phyloP scores from a whole-genome alignment of 129 eudicot species.

The Calendula officinalis region DNA sequence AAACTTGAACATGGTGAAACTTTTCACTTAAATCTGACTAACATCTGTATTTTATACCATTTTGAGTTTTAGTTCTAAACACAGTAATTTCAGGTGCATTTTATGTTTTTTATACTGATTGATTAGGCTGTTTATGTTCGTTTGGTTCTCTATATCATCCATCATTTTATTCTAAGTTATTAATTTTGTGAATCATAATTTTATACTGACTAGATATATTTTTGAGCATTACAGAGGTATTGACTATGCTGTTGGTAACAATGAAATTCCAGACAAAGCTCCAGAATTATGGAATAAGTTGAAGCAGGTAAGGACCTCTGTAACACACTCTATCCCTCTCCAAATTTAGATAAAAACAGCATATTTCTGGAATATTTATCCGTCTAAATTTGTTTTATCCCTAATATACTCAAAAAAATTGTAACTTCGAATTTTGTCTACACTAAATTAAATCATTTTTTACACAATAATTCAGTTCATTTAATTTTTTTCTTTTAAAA shows the following conservation, averaged over 20 bases:
- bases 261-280: constrained; percentile 54
- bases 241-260: constrained; percentile 61
- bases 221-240: constrained; percentile 52
- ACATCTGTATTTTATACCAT: too few relatives aligned
- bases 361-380: not conserved
- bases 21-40: not conserved
- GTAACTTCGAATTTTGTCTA: too few relatives aligned
- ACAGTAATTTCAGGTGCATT: not conserved
- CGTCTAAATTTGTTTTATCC: too few relatives aligned
- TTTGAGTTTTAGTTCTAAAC: not conserved
- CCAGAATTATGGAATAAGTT: constrained; percentile 48
- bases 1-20: constrained; percentile 14
- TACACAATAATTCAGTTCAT: too few relatives aligned
- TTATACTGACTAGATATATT: constrained; percentile 24
- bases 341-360: not conserved
- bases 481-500: too few relatives aligned
- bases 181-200: not conserved
- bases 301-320: constrained; percentile 26
- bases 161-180: constrained; percentile 4
- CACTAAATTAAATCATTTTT: too few relatives aligned
- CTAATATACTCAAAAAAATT: too few relatives aligned
- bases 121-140: not conserved
- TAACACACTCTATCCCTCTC: not conserved
- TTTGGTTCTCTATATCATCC: not conserved
- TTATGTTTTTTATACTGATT: too few relatives aligned